phyloP scores from a whole-genome alignment of 306 rosid genomes.

The Gynostemma pentaphyllum region DNA sequence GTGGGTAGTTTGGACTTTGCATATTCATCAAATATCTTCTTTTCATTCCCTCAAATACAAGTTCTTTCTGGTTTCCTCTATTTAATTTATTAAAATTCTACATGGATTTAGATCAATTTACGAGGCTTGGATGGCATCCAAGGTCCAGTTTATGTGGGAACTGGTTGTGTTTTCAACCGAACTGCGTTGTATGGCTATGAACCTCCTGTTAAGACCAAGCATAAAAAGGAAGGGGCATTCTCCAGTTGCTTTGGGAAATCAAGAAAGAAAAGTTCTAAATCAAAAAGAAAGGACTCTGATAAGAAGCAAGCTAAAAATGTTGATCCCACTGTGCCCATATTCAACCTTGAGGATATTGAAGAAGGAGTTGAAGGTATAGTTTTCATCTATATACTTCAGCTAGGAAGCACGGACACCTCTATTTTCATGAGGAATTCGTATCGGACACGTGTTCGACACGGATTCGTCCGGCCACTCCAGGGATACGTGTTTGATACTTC shows the following conservation, averaged over 20 bases:
- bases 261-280: slow-evolving; percentile 58
- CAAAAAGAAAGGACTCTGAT: slow-evolving; percentile 66
- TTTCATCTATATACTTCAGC: slow-evolving; percentile 3
- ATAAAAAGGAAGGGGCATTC: slow-evolving; percentile 54
- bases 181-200: slow-evolving; percentile 92
- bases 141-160: slow-evolving; percentile 98
- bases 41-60: background rate
- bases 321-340: slow-evolving; percentile 80
- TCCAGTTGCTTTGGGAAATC: slow-evolving; percentile 65
- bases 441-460: no score
- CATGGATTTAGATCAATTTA: slow-evolving; percentile 61
- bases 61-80: background rate
- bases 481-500: no score
- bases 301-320: slow-evolving; percentile 70
- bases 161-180: slow-evolving; percentile 95
- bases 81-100: background rate
- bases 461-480: no score
- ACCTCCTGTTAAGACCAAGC: slow-evolving; percentile 87
- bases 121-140: slow-evolving; percentile 98
- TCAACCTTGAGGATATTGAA: slow-evolving; percentile 87
- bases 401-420: no score
- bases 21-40: background rate
- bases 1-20: background rate
- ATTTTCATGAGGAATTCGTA: no score
- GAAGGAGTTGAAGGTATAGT: slow-evolving; percentile 88